phyloP scores from a whole-genome alignment of 2,329 filamentous ascomycete genomes.

The Elsinoe necatrix region DNA sequence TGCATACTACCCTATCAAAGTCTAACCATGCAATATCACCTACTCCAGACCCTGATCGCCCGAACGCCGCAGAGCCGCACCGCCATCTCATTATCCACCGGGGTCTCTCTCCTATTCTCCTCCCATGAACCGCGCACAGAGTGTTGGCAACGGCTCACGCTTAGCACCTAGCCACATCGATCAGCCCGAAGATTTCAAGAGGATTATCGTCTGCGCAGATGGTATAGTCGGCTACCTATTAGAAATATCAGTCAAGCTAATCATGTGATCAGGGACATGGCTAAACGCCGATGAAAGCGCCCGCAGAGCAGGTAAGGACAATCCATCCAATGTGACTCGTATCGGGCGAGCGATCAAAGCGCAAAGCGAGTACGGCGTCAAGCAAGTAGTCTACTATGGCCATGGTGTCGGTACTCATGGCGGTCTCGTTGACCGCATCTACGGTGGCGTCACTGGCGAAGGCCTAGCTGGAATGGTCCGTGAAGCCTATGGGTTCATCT shows the following conservation, averaged over 20 bases:
- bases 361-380: slow-evolving; percentile 39
- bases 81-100: not conserved
- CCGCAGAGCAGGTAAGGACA: slow-evolving; percentile 33
- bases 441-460: slow-evolving; percentile 36
- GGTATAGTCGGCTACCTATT: slow-evolving; percentile 25
- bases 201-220: slow-evolving; percentile 36
- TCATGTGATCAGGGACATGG: slow-evolving; percentile 34
- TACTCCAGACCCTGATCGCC: slow-evolving; percentile 13
- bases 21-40: not conserved
- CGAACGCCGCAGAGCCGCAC: slow-evolving; percentile 12
- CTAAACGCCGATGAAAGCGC: slow-evolving; percentile 41
- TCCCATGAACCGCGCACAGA: slow-evolving; percentile 4
- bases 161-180: not conserved
- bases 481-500: slow-evolving; percentile 43
- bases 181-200: slow-evolving; percentile 17
- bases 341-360: slow-evolving; percentile 43
- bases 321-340: slow-evolving; percentile 44
- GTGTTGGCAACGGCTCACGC: slow-evolving; percentile 5
- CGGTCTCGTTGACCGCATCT: slow-evolving; percentile 34
- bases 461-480: slow-evolving; percentile 40
- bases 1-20: not conserved
- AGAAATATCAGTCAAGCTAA: not conserved
- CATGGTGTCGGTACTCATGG: slow-evolving; percentile 41
- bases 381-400: slow-evolving; percentile 45
- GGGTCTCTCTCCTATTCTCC: not conserved